Percentiles rank a stretch among this genome's conserved stretches.
Conservation (phyloP, 805 yeast genomes). For the Candida germanica region DNA sequence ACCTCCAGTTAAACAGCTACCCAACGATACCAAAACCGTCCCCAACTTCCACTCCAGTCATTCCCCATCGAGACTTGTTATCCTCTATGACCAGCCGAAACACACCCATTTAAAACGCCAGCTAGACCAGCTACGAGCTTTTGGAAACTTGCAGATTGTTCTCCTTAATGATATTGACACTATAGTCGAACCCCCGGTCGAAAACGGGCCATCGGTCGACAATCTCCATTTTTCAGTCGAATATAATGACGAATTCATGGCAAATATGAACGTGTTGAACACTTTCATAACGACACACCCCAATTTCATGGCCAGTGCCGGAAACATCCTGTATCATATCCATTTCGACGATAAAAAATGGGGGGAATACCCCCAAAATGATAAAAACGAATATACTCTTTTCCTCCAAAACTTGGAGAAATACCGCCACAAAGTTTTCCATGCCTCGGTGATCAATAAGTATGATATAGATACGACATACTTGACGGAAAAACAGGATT, state of each 20-base stretch:
- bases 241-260: conserved; percentile 28
- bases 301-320: conserved; percentile 13
- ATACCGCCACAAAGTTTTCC: conserved; percentile 29
- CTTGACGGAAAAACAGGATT: conserved; percentile 31
- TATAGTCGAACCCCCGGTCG: too few species aligned
- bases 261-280: conserved; percentile 18
- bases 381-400: conserved; percentile 21
- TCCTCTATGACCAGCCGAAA: conserved; percentile 26
- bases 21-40: conserved; percentile 1
- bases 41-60: too few species aligned
- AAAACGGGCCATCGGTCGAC: too few species aligned
- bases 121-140: conserved; percentile 20
- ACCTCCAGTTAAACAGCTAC: neutral
- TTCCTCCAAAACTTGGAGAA: conserved; percentile 22
- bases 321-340: conserved; percentile 32
- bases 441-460: conserved; percentile 38
- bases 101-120: conserved; percentile 26
- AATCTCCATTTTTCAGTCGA: conserved; percentile 33
- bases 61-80: conserved; percentile 14
- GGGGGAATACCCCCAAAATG: conserved; percentile 24
- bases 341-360: conserved; percentile 32
- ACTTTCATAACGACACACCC: conserved; percentile 20
- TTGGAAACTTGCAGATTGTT: too few species aligned
- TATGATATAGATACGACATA: conserved; percentile 32
- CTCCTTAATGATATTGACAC: conserved; percentile 19